Conservation (phyloP, 345 rosid species). For the Hirschfeldia incana region DNA sequence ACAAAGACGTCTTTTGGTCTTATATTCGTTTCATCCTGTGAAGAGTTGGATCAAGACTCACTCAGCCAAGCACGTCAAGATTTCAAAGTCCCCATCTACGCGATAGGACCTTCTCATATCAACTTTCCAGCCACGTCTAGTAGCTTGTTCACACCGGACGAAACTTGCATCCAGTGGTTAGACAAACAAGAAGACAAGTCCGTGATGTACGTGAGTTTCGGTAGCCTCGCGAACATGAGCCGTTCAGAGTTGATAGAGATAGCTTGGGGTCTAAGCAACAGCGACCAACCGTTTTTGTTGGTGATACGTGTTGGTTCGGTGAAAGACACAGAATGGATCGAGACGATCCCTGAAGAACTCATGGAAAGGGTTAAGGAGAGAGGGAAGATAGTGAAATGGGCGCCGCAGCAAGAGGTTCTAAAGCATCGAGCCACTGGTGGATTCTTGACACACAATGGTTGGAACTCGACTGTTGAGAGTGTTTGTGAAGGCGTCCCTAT, state of each 20-base stretch:
- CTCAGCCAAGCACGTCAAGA: conserved; percentile 43
- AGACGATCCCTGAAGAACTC: conserved; percentile 18
- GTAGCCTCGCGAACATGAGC: conserved; percentile 35
- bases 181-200: conserved; percentile 45
- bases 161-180: conserved; percentile 50
- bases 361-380: conserved; percentile 23
- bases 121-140: conserved; percentile 24
- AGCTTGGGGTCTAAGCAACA: conserved; percentile 48
- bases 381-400: conserved; percentile 42
- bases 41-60: conserved; percentile 58
- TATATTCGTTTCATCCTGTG: conserved; percentile 48
- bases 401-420: conserved; percentile 28
- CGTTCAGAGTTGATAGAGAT: conserved; percentile 45
- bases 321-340: not conserved
- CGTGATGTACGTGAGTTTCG: conserved; percentile 48
- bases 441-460: conserved; percentile 36
- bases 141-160: conserved; percentile 39
- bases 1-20: conserved; percentile 44
- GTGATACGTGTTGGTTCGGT: conserved; percentile 35
- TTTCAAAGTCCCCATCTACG: conserved; percentile 43
- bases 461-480: conserved; percentile 42
- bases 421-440: conserved; percentile 33
- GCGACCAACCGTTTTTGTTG: conserved; percentile 51
- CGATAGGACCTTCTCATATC: conserved; percentile 57
- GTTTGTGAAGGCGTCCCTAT: conserved; percentile 32